phyloP scores from a whole-genome alignment of 805 yeast genomes.

The Sungouiozyma intestinalis region DNA sequence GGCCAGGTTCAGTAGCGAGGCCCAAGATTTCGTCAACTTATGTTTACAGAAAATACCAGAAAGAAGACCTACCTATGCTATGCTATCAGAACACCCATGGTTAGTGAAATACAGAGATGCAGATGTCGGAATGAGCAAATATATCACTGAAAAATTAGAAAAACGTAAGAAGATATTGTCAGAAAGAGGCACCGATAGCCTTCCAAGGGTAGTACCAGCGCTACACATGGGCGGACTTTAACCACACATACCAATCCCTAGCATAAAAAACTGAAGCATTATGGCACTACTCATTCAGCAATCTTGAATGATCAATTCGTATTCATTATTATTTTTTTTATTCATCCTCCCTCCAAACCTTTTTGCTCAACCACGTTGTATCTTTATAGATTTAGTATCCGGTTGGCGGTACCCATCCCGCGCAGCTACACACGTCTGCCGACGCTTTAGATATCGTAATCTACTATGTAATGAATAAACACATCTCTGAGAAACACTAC shows the following conservation, averaged over 20 bases:
- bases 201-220: slow-evolving; percentile 26
- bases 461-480: too few species aligned
- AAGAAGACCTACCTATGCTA: slow-evolving; percentile 68
- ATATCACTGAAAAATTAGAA: slow-evolving; percentile 30
- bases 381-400: neutral
- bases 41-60: slow-evolving; percentile 76
- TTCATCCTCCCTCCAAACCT: too few species aligned
- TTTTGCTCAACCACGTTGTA: neutral
- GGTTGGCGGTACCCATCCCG: too few species aligned
- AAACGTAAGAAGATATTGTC: slow-evolving; percentile 20
- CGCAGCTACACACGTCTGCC: too few species aligned
- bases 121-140: slow-evolving; percentile 28
- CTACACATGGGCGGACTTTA: slow-evolving; percentile 30
- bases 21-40: slow-evolving; percentile 66
- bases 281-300: neutral
- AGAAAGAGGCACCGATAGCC: slow-evolving; percentile 20
- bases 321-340: too few species aligned
- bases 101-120: slow-evolving; percentile 40
- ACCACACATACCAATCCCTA: neutral
- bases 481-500: too few species aligned
- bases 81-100: slow-evolving; percentile 80
- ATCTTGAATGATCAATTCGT: neutral
- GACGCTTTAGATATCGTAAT: too few species aligned
- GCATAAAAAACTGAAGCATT: neutral
- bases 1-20: slow-evolving; percentile 56